These are phyloP conservation scores for Malus hybrid DNA, from an alignment of 331 rosid genomes.

Conservation along the genomic window DNA sequence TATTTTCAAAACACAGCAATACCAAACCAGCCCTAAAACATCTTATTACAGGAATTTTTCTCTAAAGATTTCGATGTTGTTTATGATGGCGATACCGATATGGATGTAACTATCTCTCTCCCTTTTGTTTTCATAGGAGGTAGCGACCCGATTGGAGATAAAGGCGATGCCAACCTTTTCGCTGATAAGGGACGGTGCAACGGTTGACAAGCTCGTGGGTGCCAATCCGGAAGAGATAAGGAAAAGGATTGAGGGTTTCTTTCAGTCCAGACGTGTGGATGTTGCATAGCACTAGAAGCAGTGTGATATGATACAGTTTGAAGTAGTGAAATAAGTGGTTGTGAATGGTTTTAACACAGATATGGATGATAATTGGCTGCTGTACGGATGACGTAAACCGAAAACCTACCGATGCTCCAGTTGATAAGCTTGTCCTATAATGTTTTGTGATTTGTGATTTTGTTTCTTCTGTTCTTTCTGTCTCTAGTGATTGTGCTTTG, in stretches of 20 bases:
- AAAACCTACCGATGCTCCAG: too few relatives aligned
- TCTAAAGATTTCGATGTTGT: not conserved
- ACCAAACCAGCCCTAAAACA: not conserved
- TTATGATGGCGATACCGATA: not conserved
- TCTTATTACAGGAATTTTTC: too few relatives aligned
- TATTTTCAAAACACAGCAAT: too few relatives aligned
- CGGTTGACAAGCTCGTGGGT: slow-evolving; percentile 64
- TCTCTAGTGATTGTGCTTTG: not conserved
- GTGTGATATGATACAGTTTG: slow-evolving; percentile 2
- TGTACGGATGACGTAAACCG: not conserved
- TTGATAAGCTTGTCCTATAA: too few relatives aligned
- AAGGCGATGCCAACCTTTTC: slow-evolving; percentile 96
- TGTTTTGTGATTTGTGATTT: not conserved
- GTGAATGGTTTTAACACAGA: not conserved
- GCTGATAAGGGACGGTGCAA: slow-evolving; percentile 51
- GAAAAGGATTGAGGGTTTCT: slow-evolving; percentile 59
- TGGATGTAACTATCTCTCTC: not conserved
- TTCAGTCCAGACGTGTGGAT: slow-evolving; percentile 35
- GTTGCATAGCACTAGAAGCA: slow-evolving; percentile 23
- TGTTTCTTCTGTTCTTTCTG: not conserved
- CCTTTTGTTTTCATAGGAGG: slow-evolving; percentile 47
- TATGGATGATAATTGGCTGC: not conserved
- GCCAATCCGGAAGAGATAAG: slow-evolving; percentile 91
- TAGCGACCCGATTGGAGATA: slow-evolving; percentile 55
- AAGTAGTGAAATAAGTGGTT: slow-evolving; percentile 24